Base-by-base conservation (phyloP, 2,329 filamentous ascomycete species). In the Fusarium virguliforme region DNA sequence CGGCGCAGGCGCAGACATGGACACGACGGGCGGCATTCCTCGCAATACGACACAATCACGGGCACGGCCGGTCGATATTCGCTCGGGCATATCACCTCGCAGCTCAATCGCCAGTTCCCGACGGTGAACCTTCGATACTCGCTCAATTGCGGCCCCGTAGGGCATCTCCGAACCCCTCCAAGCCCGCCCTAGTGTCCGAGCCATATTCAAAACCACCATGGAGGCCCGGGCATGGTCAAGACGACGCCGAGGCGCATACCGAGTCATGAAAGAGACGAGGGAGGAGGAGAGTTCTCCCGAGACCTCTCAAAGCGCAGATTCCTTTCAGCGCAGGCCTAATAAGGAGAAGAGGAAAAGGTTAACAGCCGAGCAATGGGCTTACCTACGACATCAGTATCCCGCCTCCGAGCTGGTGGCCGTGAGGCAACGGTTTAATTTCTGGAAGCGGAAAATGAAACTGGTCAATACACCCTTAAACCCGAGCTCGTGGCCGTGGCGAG, bases 331-430 rank as follows among this genome's bases (percentile, higher is more conserved):
- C 18, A 64, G 51, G 35, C 30, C 34, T 26, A 41, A 57, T n/a
- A 46, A 13, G 38, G 35, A 43, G 38, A 70, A 61, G 46, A 68
- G 46, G 4, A 59, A 43, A 41, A 68, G 48, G 34, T 60, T 53
- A 48, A 53, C 54, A 10, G 75, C 77, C 30, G 34, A 61, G 1
- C 78, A 81, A 75, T 81, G 79, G 79, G 78, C 78, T 6, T 77
- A 76, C 22, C 28, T 80, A 15, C 76, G 78, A 2, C 77, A 79
- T 50, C 75, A 76, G 40, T 62, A 74, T 22, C 59, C 74, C 0
- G 55, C 60, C 7, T 64, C 72, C 8, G 75, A 81, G 32, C 37
- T 76, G 15, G n/a, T 58, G 6, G 51, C 48, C 6, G 74, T 67
- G 15, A 71, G 73, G 32, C 67, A 65, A 35, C 59, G 64, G 8